Evolutionary conservation across 805 yeast species (phyloP).

Genomic region (Hyphopichia homilentoma): DNA sequence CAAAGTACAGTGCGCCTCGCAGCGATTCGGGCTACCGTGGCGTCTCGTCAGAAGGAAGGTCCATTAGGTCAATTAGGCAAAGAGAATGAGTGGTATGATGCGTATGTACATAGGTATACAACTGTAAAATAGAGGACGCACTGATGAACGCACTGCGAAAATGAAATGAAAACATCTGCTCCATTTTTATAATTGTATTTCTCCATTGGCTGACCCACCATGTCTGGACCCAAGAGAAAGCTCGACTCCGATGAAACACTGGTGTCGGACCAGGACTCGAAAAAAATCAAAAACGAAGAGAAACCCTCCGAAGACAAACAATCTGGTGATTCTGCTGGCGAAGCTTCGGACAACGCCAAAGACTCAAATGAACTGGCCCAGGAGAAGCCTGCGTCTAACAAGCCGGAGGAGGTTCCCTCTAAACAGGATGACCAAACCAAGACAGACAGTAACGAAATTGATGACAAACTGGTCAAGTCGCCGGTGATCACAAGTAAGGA

Average conservation of each 20-base stretch:
- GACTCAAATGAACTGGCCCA: no score
- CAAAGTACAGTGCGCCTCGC: conserved; percentile 12
- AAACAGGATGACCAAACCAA: neutral
- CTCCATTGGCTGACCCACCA: no score
- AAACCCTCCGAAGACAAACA: no score
- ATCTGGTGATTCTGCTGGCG: no score
- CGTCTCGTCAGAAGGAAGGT: conserved; percentile 5
- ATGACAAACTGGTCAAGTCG: neutral
- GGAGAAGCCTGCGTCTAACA: no score
- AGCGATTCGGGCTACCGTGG: neutral
- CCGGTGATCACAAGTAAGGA: neutral
- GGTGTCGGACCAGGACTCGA: conserved; percentile 1
- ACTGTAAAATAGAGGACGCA: neutral
- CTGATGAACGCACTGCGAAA: neutral
- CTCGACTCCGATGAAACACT: conserved; percentile 1
- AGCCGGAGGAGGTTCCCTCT: neutral
- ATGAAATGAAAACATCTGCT: no score
- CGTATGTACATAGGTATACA: conserved; percentile 3
- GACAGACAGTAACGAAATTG: neutral
- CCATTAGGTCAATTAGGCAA: conserved; percentile 12
- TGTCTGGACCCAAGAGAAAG: no score
- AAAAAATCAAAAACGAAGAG: no score
- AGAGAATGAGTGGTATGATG: conserved; percentile 2
- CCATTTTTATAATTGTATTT: no score
- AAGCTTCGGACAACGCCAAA: no score